Percentiles rank a stretch among this genome's conserved stretches.
These are phyloP conservation scores for Pseudoscleropodium purum DNA, from an alignment of 225 moss, liverwort and hornwort genomes.

Conservation along the genomic window DNA sequence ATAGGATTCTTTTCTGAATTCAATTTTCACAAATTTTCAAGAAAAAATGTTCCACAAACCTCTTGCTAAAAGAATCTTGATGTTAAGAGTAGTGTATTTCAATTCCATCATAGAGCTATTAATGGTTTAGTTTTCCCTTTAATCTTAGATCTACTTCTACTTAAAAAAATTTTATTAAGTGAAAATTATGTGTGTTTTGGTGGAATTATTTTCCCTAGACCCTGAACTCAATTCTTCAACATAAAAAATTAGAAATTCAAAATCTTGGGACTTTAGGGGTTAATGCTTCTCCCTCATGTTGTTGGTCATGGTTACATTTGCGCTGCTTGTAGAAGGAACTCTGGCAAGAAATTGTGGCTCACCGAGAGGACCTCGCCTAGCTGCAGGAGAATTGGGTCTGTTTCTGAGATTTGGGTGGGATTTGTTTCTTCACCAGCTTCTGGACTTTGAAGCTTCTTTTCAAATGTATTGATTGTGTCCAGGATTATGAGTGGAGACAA, in stretches of 20 bases:
- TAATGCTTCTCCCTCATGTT: background rate
- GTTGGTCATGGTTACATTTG: background rate
- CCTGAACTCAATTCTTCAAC: background rate
- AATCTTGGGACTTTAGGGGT: background rate
- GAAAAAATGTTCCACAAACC: too few species aligned
- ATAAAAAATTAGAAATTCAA: too few species aligned
- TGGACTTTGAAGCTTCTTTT: background rate
- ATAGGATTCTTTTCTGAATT: too few species aligned
- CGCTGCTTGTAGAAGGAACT: background rate
- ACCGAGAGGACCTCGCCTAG: background rate
- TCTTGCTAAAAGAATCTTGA: too few species aligned
- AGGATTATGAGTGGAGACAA: slow-evolving; percentile 99
- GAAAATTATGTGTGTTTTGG: background rate
- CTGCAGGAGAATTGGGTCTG: background rate
- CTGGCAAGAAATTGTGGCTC: background rate
- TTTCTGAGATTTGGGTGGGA: background rate
- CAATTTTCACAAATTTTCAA: too few species aligned
- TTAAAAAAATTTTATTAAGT: background rate
- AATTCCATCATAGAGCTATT: background rate
- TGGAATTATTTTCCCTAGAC: background rate
- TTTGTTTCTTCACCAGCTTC: background rate
- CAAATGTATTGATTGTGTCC: background rate
- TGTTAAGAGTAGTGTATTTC: background rate
- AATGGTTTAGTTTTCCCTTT: background rate
- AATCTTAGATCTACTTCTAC: background rate